phyloP scores from a whole-genome alignment of 805 yeast genomes.

The Nakazawaea sp. region DNA sequence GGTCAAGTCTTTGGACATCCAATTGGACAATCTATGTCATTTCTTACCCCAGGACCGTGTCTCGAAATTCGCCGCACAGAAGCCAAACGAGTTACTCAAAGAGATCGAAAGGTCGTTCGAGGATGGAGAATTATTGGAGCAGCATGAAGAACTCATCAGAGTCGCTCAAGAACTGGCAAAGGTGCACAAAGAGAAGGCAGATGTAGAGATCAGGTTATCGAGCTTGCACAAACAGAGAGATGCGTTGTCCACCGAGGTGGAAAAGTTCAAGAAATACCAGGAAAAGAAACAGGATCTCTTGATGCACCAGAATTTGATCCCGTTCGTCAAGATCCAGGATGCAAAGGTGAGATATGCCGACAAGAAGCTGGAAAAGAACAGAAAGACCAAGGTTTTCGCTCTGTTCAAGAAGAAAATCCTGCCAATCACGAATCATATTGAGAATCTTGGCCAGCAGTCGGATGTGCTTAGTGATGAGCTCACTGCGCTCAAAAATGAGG shows the following conservation, averaged over 20 bases:
- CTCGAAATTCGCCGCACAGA: slow-evolving; percentile 79
- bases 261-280: slow-evolving; percentile 35
- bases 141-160: slow-evolving; percentile 50
- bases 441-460: slow-evolving; percentile 1
- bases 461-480: slow-evolving; percentile 9
- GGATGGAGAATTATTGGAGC: slow-evolving; percentile 43
- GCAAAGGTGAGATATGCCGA: slow-evolving; percentile 28
- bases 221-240: slow-evolving; percentile 29
- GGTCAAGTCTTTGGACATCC: slow-evolving; percentile 56
- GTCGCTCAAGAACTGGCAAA: slow-evolving; percentile 36
- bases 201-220: slow-evolving; percentile 23
- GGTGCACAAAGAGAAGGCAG: slow-evolving; percentile 21
- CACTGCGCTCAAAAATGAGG: slow-evolving; percentile 14
- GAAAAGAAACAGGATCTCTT: slow-evolving; percentile 32
- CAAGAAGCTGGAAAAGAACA: slow-evolving; percentile 19
- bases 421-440: slow-evolving; percentile 12
- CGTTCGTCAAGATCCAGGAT: slow-evolving; percentile 25
- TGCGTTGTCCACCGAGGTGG: slow-evolving; percentile 37
- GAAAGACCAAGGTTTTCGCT: slow-evolving; percentile 16
- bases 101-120: slow-evolving; percentile 83
- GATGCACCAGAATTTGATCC: slow-evolving; percentile 29
- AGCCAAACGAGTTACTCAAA: slow-evolving; percentile 63
- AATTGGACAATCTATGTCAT: slow-evolving; percentile 87
- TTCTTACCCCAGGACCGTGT: slow-evolving; percentile 94
- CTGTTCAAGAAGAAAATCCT: slow-evolving; percentile 17